Conservation (phyloP, 208 protist genomes). For the Porcisia deanei region DNA sequence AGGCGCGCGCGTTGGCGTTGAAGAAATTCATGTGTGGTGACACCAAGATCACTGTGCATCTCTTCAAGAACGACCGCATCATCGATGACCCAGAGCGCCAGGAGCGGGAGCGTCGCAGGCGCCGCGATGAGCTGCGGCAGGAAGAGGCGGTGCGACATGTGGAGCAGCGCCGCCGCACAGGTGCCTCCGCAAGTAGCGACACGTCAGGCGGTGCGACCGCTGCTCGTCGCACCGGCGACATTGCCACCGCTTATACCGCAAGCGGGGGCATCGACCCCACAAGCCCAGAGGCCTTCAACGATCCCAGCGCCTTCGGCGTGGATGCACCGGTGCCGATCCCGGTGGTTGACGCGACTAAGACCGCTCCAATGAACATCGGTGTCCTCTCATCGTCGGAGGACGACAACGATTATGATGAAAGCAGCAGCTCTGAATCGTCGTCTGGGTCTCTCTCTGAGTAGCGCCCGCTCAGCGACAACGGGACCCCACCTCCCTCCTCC, state of each 20-base stretch:
- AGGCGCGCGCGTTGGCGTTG: constrained; percentile 74
- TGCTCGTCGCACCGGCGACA: neutral
- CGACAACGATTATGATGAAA: constrained; percentile 41
- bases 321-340: neutral
- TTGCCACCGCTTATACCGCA: neutral
- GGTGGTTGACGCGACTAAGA: neutral
- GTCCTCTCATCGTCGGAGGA: constrained; percentile 70
- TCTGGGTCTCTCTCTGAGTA: neutral
- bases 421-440: constrained; percentile 9
- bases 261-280: constrained; percentile 13
- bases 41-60: constrained; percentile 56
- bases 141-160: neutral
- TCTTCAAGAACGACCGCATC: constrained; percentile 92
- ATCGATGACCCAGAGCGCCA: constrained; percentile 60
- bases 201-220: neutral
- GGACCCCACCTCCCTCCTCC: neutral
- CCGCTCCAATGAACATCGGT: constrained; percentile 43
- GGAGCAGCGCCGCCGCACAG: constrained; percentile 8
- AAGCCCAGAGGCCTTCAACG: constrained; percentile 6
- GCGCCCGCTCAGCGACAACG: neutral
- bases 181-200: neutral
- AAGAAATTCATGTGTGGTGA: constrained; percentile 81
- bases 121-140: constrained; percentile 5
- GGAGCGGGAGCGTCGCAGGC: constrained; percentile 14
- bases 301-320: constrained; percentile 16